Conservation (phyloP, 2,329 filamentous ascomycete genomes). For the Dothistroma pini region DNA sequence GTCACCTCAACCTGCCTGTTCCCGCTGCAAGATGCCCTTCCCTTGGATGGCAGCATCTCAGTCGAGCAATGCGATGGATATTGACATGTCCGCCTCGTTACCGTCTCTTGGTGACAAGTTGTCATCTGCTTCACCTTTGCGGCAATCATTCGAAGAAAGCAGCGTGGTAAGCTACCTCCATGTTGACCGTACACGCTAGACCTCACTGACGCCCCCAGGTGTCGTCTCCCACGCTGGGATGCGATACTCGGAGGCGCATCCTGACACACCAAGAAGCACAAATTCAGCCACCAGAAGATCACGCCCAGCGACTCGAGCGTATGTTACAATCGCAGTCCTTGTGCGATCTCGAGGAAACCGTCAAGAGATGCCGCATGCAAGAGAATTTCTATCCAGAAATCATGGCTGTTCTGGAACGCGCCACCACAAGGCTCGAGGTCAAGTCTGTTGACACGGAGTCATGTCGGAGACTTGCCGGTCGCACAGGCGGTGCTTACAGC, state of each 20-base stretch:
- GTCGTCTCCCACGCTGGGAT: not conserved
- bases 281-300: not conserved
- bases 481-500: not conserved
- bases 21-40: not conserved
- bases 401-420: not conserved
- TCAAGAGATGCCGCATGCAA: not conserved
- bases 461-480: not conserved
- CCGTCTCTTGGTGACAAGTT: not conserved
- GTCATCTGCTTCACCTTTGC: not conserved
- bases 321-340: not conserved
- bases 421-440: not conserved
- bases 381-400: not conserved
- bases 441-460: not conserved
- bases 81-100: not conserved
- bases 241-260: not conserved
- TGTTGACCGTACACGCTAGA: not conserved
- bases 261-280: not conserved
- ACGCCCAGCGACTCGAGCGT: not conserved
- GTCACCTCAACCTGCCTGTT: not conserved
- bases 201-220: not conserved
- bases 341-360: not conserved
- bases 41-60: not conserved
- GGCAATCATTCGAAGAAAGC: not conserved
- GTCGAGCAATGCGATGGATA: not conserved
- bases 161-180: not conserved